Conservation (phyloP, 208 protist species). For the Crithidia sp. region DNA sequence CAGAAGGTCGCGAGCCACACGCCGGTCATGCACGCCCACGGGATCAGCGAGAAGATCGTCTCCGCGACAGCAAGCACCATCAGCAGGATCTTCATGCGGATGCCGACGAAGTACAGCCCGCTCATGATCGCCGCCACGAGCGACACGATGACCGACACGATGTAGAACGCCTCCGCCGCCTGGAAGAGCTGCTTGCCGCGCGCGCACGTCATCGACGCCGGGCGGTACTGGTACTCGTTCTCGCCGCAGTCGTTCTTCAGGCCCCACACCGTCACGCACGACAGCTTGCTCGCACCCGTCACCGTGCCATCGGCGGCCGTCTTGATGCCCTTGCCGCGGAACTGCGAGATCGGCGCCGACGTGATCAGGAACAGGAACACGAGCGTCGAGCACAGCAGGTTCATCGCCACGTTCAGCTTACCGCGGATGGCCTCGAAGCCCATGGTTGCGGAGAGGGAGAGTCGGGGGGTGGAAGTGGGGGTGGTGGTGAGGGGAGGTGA, state of each 20-base stretch:
- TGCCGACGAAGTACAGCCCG: conserved; percentile 40
- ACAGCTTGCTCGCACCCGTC: conserved; percentile 32
- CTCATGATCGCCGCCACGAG: conserved; percentile 33
- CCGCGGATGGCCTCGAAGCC: conserved; percentile 51
- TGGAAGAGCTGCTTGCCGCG: conserved; percentile 49
- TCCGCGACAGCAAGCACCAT: conserved; percentile 32
- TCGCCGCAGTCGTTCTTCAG: conserved; percentile 52
- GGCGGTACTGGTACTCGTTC: conserved; percentile 31
- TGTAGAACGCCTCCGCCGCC: conserved; percentile 58
- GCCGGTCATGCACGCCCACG: conserved; percentile 63
- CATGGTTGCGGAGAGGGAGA: conserved; percentile 40
- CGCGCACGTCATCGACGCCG: conserved; percentile 17
- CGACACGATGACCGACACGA: conserved; percentile 57
- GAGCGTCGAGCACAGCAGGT: conserved; percentile 53
- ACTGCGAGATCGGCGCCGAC: conserved; percentile 61
- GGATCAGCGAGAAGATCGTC: conserved; percentile 41
- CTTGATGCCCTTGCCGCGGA: conserved; percentile 42
- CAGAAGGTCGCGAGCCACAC: conserved; percentile 46
- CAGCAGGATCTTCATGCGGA: conserved; percentile 26
- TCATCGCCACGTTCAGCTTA: conserved; percentile 39
- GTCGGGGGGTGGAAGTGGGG: not conserved
- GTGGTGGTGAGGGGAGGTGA: not conserved
- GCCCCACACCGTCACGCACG: conserved; percentile 64
- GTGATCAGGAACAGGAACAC: conserved; percentile 58
- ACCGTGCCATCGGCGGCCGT: not conserved